Percentiles rank a stretch among this genome's conserved stretches.
These are phyloP conservation scores for Ogataea siamensis DNA, from an alignment of 805 yeast genomes.

Conservation along the genomic window DNA sequence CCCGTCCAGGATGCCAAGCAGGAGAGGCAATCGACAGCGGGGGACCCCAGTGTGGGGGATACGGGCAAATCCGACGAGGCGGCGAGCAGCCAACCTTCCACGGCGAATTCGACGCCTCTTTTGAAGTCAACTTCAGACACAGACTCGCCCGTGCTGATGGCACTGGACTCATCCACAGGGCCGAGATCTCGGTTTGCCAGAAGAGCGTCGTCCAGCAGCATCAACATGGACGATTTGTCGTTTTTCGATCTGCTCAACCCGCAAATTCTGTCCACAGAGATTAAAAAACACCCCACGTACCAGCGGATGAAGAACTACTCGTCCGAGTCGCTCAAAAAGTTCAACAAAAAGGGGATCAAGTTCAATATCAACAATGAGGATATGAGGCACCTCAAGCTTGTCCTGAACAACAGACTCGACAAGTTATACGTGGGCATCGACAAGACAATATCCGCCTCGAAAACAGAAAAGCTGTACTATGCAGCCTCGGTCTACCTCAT, in stretches of 20 bases:
- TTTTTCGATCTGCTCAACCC: constrained; percentile 35
- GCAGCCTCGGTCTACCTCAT: constrained; percentile 67
- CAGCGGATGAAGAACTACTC: constrained; percentile 30
- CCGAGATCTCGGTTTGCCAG: constrained; percentile 9
- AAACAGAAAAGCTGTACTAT: constrained; percentile 77
- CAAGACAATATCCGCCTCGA: constrained; percentile 41
- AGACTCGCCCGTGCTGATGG: constrained; percentile 16
- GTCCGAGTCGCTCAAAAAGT: constrained; percentile 20
- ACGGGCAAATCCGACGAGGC: constrained; percentile 1
- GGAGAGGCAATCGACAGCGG: neutral
- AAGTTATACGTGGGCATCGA: constrained; percentile 38
- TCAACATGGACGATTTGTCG: constrained; percentile 27
- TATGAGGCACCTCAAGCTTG: constrained; percentile 24
- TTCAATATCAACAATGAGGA: constrained; percentile 31
- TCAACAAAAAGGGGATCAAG: constrained; percentile 27
- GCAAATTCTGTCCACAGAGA: constrained; percentile 24
- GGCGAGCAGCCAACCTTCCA: constrained; percentile 10
- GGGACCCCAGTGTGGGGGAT: neutral
- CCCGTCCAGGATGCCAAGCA: neutral
- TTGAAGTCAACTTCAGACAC: constrained; percentile 5
- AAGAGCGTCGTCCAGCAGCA: constrained; percentile 20
- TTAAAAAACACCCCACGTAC: constrained; percentile 26
- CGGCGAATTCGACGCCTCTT: constrained; percentile 16
- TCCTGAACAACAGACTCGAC: constrained; percentile 33
- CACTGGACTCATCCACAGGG: constrained; percentile 10